These are phyloP conservation scores for Leishmania aethiopica DNA, from an alignment of 208 protist genomes.

Conservation along the genomic window DNA sequence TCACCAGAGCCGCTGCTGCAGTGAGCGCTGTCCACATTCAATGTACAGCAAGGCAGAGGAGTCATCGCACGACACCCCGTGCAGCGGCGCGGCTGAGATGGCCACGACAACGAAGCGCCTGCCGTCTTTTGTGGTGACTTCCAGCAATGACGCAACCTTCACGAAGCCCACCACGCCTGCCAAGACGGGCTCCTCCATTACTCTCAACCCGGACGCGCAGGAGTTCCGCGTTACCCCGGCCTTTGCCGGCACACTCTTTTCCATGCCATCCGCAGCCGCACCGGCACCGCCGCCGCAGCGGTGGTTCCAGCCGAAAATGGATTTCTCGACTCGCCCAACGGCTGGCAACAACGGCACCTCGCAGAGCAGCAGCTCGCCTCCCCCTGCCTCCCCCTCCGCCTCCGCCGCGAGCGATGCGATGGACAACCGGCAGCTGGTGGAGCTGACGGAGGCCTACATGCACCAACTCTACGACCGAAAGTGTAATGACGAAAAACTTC, in stretches of 20 bases:
- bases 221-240: constrained; percentile 25
- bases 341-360: constrained; percentile 6
- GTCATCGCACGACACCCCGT: constrained; percentile 8
- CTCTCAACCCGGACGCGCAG: constrained; percentile 27
- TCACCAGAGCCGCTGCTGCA: background rate
- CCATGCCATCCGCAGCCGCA: constrained; percentile 27
- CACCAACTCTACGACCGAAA: constrained; percentile 34
- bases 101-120: background rate
- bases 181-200: background rate
- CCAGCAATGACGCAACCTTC: constrained; percentile 22
- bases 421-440: constrained; percentile 18
- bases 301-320: background rate
- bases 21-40: background rate
- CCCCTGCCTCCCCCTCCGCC: background rate
- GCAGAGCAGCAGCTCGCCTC: background rate
- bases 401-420: constrained; percentile 15
- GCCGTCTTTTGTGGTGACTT: constrained; percentile 31
- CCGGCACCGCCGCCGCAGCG: background rate
- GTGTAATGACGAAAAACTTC: constrained; percentile 36
- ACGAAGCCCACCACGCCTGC: background rate
- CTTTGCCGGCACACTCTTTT: constrained; percentile 27
- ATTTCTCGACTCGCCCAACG: constrained; percentile 12
- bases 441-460: constrained; percentile 42
- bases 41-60: background rate
- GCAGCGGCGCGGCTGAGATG: background rate